Evolutionary conservation across 2,329 filamentous ascomycete species (phyloP), one percentile per base, ranked within the genome.

Genomic region (Pseudocercospora cruenta): DNA sequence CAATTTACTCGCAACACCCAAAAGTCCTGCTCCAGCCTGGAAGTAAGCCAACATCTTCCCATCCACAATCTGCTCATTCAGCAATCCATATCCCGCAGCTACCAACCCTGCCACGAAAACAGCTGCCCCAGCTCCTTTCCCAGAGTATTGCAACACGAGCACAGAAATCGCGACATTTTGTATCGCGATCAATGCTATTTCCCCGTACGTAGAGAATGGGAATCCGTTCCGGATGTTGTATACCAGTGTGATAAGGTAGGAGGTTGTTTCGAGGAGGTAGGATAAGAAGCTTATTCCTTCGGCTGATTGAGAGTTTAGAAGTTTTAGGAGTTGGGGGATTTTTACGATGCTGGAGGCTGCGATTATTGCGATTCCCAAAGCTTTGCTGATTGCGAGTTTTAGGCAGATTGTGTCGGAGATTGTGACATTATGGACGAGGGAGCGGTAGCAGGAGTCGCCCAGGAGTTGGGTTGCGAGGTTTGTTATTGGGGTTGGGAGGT

Each of bases 181-280:
- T 66, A 90, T 89, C 58, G 95, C 86, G 73, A 99, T 97, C 75
- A 98, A 84, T 43, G 91, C 93, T 28, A 93, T 94, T 86, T 99
- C 95, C 79, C 95, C 95, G 79, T 91, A 99, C 10, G 95, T 99
- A 85, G 91, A 96, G 82, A 99, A 97, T 2, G 95, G 94, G 73
- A 97, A 97, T 24, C 89, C 90, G 75, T 93, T 92, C 77, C 95
- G 92, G 71, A 92, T 85, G 79, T 96, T 97, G 84, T 99, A 99
- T 60, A 92, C 91, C 71, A 99, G 87, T 4, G 90, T 91, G 80
- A 97, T 96, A 74, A 97, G 85, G 81, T 96, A 94, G 65, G 90
- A 88, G 63, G 87, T 85, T 8, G 93, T 97, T 83, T 99, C 95
- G 78, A 99, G 92, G 36, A 95, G 85, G 83, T 97, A 98, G 33